Conservation (phyloP, 1,284 basidiomycete genomes). For the Ustilago xerochloae region DNA sequence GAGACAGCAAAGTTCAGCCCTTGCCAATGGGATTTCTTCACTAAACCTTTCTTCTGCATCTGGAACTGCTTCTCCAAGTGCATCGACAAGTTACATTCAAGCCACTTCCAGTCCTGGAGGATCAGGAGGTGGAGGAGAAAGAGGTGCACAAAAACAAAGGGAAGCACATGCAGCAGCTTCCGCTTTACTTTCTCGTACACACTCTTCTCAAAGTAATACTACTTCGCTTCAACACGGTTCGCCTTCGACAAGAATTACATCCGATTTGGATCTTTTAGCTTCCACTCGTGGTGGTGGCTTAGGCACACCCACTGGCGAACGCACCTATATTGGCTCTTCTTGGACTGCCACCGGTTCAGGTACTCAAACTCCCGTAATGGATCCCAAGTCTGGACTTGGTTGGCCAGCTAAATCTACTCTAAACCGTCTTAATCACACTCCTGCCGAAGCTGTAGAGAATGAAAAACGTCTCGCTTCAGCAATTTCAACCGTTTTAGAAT, state of each 20-base stretch:
- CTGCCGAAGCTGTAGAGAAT: constrained; percentile 55
- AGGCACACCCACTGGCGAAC: constrained; percentile 60
- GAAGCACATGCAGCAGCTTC: constrained; percentile 34
- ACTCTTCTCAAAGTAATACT: not conserved
- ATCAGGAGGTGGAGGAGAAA: no score
- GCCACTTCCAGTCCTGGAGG: no score
- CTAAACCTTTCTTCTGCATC: constrained; percentile 27
- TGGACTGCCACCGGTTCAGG: constrained; percentile 45
- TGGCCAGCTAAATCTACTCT: constrained; percentile 65
- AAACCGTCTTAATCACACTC: constrained; percentile 57
- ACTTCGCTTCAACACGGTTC: constrained; percentile 5
- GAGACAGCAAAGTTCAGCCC: constrained; percentile 18
- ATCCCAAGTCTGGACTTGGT: constrained; percentile 61
- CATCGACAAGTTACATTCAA: constrained; percentile 12
- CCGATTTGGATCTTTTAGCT: constrained; percentile 25
- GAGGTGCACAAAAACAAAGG: not conserved
- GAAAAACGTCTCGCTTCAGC: constrained; percentile 79
- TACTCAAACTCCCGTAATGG: constrained; percentile 59
- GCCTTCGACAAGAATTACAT: constrained; percentile 1
- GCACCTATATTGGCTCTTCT: constrained; percentile 52
- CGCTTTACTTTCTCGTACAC: constrained; percentile 30
- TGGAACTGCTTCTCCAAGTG: constrained; percentile 10
- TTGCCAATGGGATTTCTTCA: constrained; percentile 29
- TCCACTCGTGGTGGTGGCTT: constrained; percentile 55
- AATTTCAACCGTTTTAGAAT: constrained; percentile 91